These are phyloP conservation scores for Xanthoparmelia taractica DNA, from an alignment of 495 filamentous ascomycete genomes.

Conservation along the genomic window DNA sequence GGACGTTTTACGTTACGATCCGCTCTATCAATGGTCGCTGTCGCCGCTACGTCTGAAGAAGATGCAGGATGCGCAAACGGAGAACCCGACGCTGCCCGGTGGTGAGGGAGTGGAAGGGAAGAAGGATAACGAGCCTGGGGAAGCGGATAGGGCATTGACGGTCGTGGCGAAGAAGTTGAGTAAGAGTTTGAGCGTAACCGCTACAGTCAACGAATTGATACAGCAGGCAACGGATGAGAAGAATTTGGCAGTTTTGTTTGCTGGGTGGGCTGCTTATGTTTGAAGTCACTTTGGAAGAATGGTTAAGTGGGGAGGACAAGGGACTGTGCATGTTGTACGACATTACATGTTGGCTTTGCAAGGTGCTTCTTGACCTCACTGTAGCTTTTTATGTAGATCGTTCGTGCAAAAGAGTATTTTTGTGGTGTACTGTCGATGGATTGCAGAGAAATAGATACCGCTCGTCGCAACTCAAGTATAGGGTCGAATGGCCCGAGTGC, in stretches of 20 bases:
- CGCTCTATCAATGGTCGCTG: slow-evolving; percentile 89
- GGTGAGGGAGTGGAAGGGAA: slow-evolving; percentile 36
- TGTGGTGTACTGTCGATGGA: neutral
- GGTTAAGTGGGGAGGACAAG: neutral
- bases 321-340: neutral
- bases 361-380: neutral
- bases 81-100: slow-evolving; percentile 34
- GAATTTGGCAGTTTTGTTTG: slow-evolving; percentile 87
- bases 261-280: slow-evolving; percentile 68
- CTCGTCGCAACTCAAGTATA: neutral
- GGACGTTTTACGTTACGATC: slow-evolving; percentile 92
- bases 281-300: neutral
- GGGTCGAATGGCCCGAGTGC: slow-evolving; percentile 23
- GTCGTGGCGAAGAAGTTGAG: slow-evolving; percentile 91
- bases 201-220: slow-evolving; percentile 94
- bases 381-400: neutral
- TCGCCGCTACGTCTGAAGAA: slow-evolving; percentile 77
- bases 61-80: slow-evolving; percentile 58
- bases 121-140: slow-evolving; percentile 66
- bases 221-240: slow-evolving; percentile 89
- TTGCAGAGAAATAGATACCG: neutral
- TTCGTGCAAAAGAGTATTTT: neutral
- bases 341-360: neutral
- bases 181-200: slow-evolving; percentile 85
- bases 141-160: slow-evolving; percentile 83